Evolutionary conservation across 257 asterid species (phyloP), one percentile per base, ranked within the genome.

Genomic region (Osmanthus fragrans): DNA sequence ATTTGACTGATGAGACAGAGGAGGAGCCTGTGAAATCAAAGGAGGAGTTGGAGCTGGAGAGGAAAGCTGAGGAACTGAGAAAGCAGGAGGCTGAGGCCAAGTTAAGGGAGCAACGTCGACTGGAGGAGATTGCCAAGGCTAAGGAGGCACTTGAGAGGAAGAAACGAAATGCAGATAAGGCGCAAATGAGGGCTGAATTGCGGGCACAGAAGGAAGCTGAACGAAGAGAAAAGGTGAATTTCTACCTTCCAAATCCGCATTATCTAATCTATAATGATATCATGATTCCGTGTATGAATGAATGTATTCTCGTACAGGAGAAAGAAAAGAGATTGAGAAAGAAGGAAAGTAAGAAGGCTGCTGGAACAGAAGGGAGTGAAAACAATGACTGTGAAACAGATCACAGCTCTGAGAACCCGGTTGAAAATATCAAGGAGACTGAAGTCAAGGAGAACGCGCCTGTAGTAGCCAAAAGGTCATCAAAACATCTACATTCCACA

Each of bases 131-230:
- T 16, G 88, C 84, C 2, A 95, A 95, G 91, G 98, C 98, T 66
- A 81, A 86, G 29, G 97, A 91, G 84, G 99, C 98, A 23, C 87
- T 92, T 4, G 98, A 94, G 84, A 89, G 97, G 94, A 95, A 95
- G 90, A 91, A 85, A 81, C 86, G 91, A 75, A 87, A 79, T 76
- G 92, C 93, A 7, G 97, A 92, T 87, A 91, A 94, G 86, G 84
- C 90, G 65, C 96, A 86, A 76, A 68, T 79, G 81, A 86, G 96
- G 84, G 97, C 97, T 34, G 95, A 92, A 73, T 73, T 92, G 83
- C 88, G 88, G 78, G 88, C 93, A 16, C 97, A 80, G 83, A 94
- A 89, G 84, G 98, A 92, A 83, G 96, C 97, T 33, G 98, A 92
- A 85, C 90, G 85, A 73, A 91, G 77, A 82, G 97, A 92, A 85